Evolutionary conservation across 495 filamentous ascomycete species (phyloP).

Genomic region (Penicillium atrosanguineum): DNA sequence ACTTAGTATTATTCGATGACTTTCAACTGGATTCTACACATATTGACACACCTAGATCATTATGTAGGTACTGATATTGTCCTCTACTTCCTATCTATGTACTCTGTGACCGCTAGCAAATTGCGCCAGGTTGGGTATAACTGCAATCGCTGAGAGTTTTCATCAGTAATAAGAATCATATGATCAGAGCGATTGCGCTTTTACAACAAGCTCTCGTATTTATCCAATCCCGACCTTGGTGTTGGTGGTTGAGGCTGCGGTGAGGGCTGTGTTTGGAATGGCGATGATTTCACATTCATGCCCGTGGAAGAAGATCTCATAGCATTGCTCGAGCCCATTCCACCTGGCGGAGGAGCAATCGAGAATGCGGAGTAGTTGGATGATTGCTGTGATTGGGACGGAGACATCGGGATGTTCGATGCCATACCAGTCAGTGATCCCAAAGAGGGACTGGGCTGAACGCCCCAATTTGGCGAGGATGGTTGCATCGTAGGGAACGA

Average conservation of each 20-base stretch:
- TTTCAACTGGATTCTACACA: neutral
- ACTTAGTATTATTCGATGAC: neutral
- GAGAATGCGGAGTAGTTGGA: constrained; percentile 46
- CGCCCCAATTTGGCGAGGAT: constrained; percentile 30
- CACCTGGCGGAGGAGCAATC: constrained; percentile 44
- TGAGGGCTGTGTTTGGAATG: constrained; percentile 20
- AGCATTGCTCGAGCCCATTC: constrained; percentile 13
- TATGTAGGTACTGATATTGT: neutral
- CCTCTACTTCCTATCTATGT: constrained; percentile 3
- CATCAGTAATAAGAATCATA: neutral
- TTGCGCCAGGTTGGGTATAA: constrained; percentile 5
- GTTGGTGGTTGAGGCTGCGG: constrained; percentile 28
- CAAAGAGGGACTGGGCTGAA: constrained; percentile 26
- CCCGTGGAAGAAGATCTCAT: constrained; percentile 19
- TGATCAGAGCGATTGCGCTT: neutral
- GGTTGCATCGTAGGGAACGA: constrained; percentile 36
- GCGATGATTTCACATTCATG: constrained; percentile 15
- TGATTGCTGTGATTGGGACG: constrained; percentile 21
- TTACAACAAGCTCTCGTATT: constrained; percentile 77
- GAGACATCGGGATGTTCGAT: constrained; percentile 16
- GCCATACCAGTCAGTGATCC: constrained; percentile 28
- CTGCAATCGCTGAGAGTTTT: constrained; percentile 2
- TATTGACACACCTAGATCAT: neutral
- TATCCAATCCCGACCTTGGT: constrained; percentile 63
- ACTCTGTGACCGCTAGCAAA: constrained; percentile 2